These are phyloP conservation scores for Fraxinus cuspidata DNA, from an alignment of 257 asterid genomes.

Conservation along the genomic window DNA sequence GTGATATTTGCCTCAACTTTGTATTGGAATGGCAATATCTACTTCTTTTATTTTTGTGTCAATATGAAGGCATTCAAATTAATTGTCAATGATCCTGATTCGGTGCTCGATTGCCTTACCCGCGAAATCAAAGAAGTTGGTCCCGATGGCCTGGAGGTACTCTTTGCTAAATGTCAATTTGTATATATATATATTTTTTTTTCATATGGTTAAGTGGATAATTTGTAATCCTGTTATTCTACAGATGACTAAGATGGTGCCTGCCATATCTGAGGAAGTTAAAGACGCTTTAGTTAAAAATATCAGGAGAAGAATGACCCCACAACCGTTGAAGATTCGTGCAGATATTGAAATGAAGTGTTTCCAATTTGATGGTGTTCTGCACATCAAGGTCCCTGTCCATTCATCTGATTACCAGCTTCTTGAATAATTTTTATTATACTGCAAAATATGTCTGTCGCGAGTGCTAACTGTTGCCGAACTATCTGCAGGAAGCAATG, in stretches of 20 bases:
- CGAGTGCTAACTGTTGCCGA: slow-evolving; percentile 23
- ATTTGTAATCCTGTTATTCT: slow-evolving; percentile 15
- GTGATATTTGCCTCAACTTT: neutral
- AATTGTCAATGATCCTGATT: slow-evolving; percentile 84
- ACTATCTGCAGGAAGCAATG: slow-evolving; percentile 77
- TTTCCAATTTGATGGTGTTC: slow-evolving; percentile 95
- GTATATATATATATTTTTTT: neutral
- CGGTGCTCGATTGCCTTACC: slow-evolving; percentile 80
- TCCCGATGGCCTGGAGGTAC: slow-evolving; percentile 88
- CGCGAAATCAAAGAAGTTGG: slow-evolving; percentile 94
- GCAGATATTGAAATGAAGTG: slow-evolving; percentile 94
- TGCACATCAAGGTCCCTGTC: slow-evolving; percentile 77
- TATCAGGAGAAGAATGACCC: slow-evolving; percentile 95
- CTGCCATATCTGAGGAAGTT: slow-evolving; percentile 76
- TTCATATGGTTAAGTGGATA: neutral
- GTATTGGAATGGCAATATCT: neutral
- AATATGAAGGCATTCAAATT: slow-evolving; percentile 76
- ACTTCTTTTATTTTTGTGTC: slow-evolving; percentile 7
- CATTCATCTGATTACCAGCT: slow-evolving; percentile 12
- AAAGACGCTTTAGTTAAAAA: slow-evolving; percentile 81
- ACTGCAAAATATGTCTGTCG: neutral
- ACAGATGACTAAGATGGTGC: slow-evolving; percentile 81
- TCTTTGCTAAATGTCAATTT: slow-evolving; percentile 10
- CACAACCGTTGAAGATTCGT: slow-evolving; percentile 85
- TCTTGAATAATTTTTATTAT: neutral